A percentile compares a stretch with the other conserved stretches of the same genome.
Conservation (phyloP, 1,284 basidiomycete genomes). For the Pseudozyma flocculosa region DNA sequence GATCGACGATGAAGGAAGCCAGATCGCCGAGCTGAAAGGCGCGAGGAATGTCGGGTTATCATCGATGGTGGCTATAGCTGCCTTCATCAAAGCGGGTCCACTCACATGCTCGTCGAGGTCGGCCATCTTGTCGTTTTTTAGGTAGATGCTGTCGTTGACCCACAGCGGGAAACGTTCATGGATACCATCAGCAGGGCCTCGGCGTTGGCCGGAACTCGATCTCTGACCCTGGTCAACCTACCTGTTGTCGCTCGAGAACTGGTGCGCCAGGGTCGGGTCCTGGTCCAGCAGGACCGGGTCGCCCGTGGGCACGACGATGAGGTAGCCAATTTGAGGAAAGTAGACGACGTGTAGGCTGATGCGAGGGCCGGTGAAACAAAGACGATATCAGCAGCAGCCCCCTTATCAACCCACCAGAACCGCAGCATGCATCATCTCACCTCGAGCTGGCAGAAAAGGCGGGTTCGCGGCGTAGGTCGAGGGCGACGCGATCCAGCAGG, state of each 20-base stretch:
- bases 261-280: conserved; percentile 15
- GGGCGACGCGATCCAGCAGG: conserved; percentile 12
- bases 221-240: conserved; percentile 2
- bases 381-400: no score
- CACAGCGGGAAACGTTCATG: background rate
- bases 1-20: conserved; percentile 27
- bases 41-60: background rate
- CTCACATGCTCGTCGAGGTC: conserved; percentile 17
- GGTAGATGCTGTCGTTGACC: conserved; percentile 15
- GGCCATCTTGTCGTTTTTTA: conserved; percentile 25
- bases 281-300: conserved; percentile 12
- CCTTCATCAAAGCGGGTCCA: no score
- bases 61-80: background rate
- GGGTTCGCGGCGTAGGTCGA: conserved; percentile 10
- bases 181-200: background rate
- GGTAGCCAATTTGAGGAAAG: conserved; percentile 37
- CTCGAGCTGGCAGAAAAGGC: conserved; percentile 9
- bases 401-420: no score
- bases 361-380: background rate
- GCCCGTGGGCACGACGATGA: conserved; percentile 19
- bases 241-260: conserved; percentile 17
- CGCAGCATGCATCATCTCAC: no score
- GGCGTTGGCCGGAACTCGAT: background rate
- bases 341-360: conserved; percentile 23
- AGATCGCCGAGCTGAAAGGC: conserved; percentile 24